Evolutionary conservation across 1,284 basidiomycete species (phyloP), one percentile per base, ranked within the genome.

Genomic region (Pascua guehoae): DNA sequence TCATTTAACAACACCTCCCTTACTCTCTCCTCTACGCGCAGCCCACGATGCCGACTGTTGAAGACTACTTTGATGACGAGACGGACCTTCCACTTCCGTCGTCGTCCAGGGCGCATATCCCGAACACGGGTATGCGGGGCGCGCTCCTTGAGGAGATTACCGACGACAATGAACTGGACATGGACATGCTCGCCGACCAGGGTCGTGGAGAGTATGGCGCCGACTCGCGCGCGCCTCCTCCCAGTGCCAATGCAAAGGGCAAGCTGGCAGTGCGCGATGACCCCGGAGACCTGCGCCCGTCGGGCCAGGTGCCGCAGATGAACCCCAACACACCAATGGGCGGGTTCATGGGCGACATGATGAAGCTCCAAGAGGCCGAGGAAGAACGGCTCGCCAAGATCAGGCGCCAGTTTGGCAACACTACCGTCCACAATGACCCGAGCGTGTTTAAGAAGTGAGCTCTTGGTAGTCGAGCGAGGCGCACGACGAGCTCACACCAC

Each of bases 21-120:
- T 12, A 32, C 24, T 32, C 24, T 32, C 24, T 32, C 24, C 24
- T 7, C 4, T 32, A 32, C 36, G 12, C 16, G 4, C 45, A 12
- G 16, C 14, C 41, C 63, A 70, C 37, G 41, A 77, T 76, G 72
- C 74, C 75, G 5, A 75, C 75, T 15, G 72, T 76, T 58, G 76
- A 78, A 46, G 66, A 78, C 56, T 72, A 74, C 60, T 93, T 91
- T 71, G 89, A 92, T 83, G 90, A 93, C 79, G 89, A 92, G 68
- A 89, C 88, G 15, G 90, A 93, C 72, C 82, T 92, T 43, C 74
- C 76, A 8, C 67, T 77, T 42, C 75, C 76, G 32, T 68, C 66
- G 17, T 49, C 57, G 9, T 45, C 86, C 86, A 60, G 60, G 18
- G 81, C 81, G n/a, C 79, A 84, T 0, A 78, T 92, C 1, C 85